These are phyloP conservation scores for Xylaria grammica DNA, from an alignment of 495 filamentous ascomycete genomes.

Conservation along the genomic window DNA sequence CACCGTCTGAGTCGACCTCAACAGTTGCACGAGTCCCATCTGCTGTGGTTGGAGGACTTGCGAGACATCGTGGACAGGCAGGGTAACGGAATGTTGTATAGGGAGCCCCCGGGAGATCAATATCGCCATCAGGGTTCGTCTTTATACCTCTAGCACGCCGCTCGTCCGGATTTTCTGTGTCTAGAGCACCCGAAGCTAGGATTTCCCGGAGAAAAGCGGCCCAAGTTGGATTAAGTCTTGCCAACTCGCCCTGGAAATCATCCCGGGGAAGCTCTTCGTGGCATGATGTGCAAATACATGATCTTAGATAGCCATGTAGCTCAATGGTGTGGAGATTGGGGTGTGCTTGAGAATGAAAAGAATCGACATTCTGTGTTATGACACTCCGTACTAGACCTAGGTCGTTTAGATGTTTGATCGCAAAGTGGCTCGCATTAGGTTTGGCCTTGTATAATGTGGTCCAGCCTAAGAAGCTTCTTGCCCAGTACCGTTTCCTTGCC, in stretches of 20 bases:
- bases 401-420: slow-evolving; percentile 70
- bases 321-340: slow-evolving; percentile 77
- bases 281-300: slow-evolving; percentile 82
- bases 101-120: slow-evolving; percentile 84
- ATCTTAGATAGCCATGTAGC: slow-evolving; percentile 87
- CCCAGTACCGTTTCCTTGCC: slow-evolving; percentile 94
- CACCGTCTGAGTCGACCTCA: slow-evolving; percentile 79
- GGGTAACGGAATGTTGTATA: slow-evolving; percentile 93
- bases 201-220: slow-evolving; percentile 73
- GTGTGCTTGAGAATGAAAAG: slow-evolving; percentile 82
- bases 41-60: slow-evolving; percentile 62
- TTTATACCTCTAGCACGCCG: slow-evolving; percentile 71
- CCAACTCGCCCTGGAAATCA: slow-evolving; percentile 76
- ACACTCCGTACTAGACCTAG: slow-evolving; percentile 76
- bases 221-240: slow-evolving; percentile 86
- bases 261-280: slow-evolving; percentile 67
- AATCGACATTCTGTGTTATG: slow-evolving; percentile 97
- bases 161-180: slow-evolving; percentile 76
- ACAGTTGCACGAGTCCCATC: slow-evolving; percentile 65
- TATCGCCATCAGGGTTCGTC: slow-evolving; percentile 93
- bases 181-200: slow-evolving; percentile 72
- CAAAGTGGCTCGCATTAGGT: slow-evolving; percentile 81
- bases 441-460: slow-evolving; percentile 73
- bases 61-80: slow-evolving; percentile 80
- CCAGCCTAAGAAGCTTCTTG: slow-evolving; percentile 93